Base-by-base conservation (phyloP, 177 flowering plant genomes). In the Vitis hybrid region DNA sequence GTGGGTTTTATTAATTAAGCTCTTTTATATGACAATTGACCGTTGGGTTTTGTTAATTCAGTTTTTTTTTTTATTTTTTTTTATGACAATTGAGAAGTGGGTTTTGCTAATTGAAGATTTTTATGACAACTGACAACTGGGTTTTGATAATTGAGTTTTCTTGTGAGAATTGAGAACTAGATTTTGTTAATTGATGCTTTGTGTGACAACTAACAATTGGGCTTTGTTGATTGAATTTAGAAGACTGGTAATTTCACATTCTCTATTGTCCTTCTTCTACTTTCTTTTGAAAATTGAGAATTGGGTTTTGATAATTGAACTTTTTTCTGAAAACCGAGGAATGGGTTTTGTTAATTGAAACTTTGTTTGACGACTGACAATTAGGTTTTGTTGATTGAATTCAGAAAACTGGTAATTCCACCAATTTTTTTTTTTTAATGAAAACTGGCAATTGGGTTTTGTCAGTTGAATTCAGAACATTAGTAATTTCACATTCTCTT, bases 241-340 rank as follows among this genome's bases (percentile, higher is more conserved):
- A 88, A 88, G 68, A 51, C 75, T n/a, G 92, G 85, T 9, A 85
- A 86, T 66, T 80, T 76, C 57, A 26, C 29, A 3, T 26, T 26
- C 29, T 26, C 29, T 3, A 26, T 26, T 45, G 13, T 20, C 1
- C 9, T 16, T 18, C 12, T 16, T 20, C 16, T 18, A 10, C 31
- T 9, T 13, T 8, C 34, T 61, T 65, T 45, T 45, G 56, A 63
- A 63, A 11, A 9, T n/a, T 49, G 26, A 9, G 53, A 71, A 8
- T 63, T 69, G 51, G 56, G 50, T 58, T 71, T 67, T 11, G 60
- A 34, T 69, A 26, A n/a, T 51, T 26, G 29, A 26, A 26, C 29
- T 26, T 26, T 26, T 26, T 26, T 26, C 29, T 26, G 29, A 26
- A 26, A 26, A 26, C 29, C 0, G 29, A 26, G 29, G 29, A 26